Conservation (phyloP, 2,329 filamentous ascomycete genomes). For the Ilyonectria destructans region DNA sequence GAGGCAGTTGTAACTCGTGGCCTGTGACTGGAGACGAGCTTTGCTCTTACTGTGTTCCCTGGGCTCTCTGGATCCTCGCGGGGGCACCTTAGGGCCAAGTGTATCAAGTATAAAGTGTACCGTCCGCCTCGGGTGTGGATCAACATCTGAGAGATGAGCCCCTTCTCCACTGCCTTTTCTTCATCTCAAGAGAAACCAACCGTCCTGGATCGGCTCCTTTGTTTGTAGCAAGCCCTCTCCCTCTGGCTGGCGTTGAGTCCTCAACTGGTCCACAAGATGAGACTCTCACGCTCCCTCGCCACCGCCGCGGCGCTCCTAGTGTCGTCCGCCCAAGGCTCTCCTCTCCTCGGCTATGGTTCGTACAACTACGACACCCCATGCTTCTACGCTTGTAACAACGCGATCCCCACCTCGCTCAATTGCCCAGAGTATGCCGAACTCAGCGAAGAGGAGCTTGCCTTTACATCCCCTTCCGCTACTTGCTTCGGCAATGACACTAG, state of each 20-base stretch:
- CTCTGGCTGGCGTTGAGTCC: background rate
- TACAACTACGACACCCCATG: constrained; percentile 29
- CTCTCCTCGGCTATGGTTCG: constrained; percentile 42
- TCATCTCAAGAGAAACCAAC: background rate
- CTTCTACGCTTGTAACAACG: constrained; percentile 37
- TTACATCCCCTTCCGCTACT: constrained; percentile 29
- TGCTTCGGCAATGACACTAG: constrained; percentile 37
- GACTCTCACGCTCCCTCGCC: constrained; percentile 2
- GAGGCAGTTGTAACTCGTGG: constrained; percentile 17
- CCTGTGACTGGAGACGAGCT: constrained; percentile 6
- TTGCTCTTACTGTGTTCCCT: background rate
- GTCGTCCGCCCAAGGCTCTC: constrained; percentile 14
- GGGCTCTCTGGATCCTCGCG: background rate
- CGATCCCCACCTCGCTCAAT: constrained; percentile 32
- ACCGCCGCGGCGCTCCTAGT: constrained; percentile 9
- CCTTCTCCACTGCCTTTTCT: background rate
- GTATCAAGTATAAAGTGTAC: constrained; percentile 21
- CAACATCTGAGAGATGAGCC: background rate
- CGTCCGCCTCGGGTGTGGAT: constrained; percentile 4
- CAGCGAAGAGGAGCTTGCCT: constrained; percentile 37
- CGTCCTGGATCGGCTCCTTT: background rate
- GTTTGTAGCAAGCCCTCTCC: background rate
- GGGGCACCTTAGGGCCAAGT: too few species aligned
- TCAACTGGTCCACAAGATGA: constrained; percentile 20
- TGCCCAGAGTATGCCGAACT: constrained; percentile 44